Percentiles rank a stretch among this genome's conserved stretches.
phyloP scores from a whole-genome alignment of 2,329 filamentous ascomycete species.

The Ophiostoma piceae region DNA sequence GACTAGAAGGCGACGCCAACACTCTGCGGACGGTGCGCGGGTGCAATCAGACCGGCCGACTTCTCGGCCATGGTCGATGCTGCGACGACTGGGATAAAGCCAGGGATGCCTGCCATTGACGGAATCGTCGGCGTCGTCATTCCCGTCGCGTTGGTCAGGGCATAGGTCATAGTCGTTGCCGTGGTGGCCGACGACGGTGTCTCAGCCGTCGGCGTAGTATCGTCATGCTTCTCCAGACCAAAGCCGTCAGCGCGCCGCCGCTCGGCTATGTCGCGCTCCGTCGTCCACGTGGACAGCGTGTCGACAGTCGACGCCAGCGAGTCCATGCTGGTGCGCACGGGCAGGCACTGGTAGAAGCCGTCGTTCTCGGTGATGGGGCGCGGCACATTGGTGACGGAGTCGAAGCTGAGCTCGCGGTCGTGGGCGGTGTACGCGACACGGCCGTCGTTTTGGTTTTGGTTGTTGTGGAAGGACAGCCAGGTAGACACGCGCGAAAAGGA shows the following conservation, averaged over 20 bases:
- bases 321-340: conserved; percentile 40
- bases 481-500: conserved; percentile 58
- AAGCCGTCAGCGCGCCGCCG: conserved; percentile 32
- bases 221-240: conserved; percentile 38
- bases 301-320: conserved; percentile 39
- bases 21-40: conserved; percentile 35
- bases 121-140: conserved; percentile 18
- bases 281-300: conserved; percentile 46
- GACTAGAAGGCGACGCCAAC: conserved; percentile 46
- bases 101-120: background rate
- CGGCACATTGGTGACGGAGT: conserved; percentile 52
- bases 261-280: conserved; percentile 36
- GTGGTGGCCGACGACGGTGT: conserved; percentile 37
- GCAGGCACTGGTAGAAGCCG: conserved; percentile 56
- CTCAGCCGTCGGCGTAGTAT: conserved; percentile 36
- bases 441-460: background rate
- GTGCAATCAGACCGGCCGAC: conserved; percentile 9
- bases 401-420: conserved; percentile 40
- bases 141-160: background rate
- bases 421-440: background rate
- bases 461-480: conserved; percentile 45
- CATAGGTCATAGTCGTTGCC: conserved; percentile 16
- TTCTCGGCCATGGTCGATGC: conserved; percentile 15
- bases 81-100: conserved; percentile 4
- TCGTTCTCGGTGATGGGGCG: conserved; percentile 47